Percentiles rank a stretch among this genome's conserved stretches.
Evolutionary conservation across 1,284 basidiomycete genomes (phyloP).

Genomic region (Fomes fomentarius): DNA sequence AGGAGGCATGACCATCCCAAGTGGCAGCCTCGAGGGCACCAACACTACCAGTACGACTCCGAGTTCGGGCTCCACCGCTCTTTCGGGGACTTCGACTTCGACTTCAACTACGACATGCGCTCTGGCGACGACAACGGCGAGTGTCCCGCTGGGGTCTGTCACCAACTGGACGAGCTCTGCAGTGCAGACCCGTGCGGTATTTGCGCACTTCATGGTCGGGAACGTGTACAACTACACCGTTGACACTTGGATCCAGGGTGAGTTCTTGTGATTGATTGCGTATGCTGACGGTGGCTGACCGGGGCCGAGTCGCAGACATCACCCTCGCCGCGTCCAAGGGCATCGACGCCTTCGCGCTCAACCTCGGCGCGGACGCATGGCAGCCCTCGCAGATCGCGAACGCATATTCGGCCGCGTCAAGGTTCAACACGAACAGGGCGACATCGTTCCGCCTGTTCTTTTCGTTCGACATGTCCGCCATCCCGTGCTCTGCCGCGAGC

Average conservation of each 20-base stretch:
- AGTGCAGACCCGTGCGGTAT: slow-evolving; percentile 19
- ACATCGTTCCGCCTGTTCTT: slow-evolving; percentile 56
- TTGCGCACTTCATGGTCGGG: slow-evolving; percentile 42
- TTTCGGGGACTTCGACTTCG: background rate
- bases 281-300: background rate
- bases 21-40: background rate
- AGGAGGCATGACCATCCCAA: background rate
- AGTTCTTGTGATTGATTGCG: background rate
- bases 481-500: slow-evolving; percentile 41
- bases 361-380: slow-evolving; percentile 52
- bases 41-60: too few species aligned
- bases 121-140: background rate
- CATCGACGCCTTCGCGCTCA: slow-evolving; percentile 48
- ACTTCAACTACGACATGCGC: background rate
- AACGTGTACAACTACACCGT: slow-evolving; percentile 43
- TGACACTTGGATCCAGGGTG: slow-evolving; percentile 40
- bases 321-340: slow-evolving; percentile 40
- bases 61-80: background rate
- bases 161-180: background rate
- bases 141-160: too few species aligned
- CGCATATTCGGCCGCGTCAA: slow-evolving; percentile 40
- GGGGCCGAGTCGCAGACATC: slow-evolving; percentile 35
- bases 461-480: slow-evolving; percentile 57
- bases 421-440: slow-evolving; percentile 19
- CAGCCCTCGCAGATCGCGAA: slow-evolving; percentile 48